These are phyloP conservation scores for Puccinia horiana DNA, from an alignment of 1,284 basidiomycete genomes.

Conservation along the genomic window DNA sequence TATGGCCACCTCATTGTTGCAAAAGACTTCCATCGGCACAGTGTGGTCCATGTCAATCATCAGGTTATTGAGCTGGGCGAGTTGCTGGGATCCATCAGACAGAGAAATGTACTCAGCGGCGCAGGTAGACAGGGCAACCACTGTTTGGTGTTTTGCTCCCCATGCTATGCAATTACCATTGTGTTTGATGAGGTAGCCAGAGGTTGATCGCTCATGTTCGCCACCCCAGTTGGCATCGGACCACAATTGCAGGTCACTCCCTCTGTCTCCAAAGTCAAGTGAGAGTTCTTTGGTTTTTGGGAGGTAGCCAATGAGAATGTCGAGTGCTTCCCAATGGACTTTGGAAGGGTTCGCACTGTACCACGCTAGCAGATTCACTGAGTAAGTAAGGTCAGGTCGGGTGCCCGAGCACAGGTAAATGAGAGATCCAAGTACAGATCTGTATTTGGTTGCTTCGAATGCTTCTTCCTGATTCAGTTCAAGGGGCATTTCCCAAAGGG, in stretches of 20 bases:
- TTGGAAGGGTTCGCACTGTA: neutral
- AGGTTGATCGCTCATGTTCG: neutral
- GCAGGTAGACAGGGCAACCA: neutral
- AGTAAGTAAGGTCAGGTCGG: neutral
- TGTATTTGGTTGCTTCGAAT: neutral
- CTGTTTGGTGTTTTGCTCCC: constrained; percentile 1
- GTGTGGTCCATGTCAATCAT: neutral
- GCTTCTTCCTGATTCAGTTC: too few relatives aligned
- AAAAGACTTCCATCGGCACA: too few relatives aligned
- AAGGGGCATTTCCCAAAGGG: neutral
- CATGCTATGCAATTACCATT: neutral
- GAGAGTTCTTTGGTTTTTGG: too few relatives aligned
- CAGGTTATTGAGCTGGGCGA: neutral
- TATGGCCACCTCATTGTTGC: neutral
- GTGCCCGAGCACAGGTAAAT: constrained; percentile 1
- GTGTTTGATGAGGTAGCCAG: neutral
- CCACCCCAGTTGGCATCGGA: constrained; percentile 31
- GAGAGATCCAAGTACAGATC: neutral
- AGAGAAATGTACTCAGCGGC: constrained; percentile 8
- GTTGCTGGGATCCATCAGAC: neutral
- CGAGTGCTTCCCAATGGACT: neutral
- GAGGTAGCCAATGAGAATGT: neutral
- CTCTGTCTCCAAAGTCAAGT: neutral
- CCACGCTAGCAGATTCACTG: neutral
- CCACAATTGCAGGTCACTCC: neutral